A percentile compares a stretch with the other conserved stretches of the same genome.
Conservation (phyloP, 768 basidiomycete species). For the Kwoniella sp. region DNA sequence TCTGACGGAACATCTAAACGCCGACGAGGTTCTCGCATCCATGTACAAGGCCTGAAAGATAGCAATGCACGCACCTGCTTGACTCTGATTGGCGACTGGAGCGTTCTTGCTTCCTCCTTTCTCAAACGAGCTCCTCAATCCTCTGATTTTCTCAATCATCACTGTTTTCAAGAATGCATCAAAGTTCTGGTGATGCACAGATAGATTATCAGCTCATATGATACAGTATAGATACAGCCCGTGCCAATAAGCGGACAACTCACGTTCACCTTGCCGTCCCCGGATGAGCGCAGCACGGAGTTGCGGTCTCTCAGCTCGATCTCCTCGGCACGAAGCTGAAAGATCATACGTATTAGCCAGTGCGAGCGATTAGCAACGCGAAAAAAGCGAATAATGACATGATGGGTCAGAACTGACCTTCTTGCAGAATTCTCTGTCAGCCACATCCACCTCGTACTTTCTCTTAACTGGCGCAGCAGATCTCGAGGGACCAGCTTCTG, state of each 20-base stretch:
- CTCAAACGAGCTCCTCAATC: slow-evolving; percentile 59
- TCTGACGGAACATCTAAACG: no score
- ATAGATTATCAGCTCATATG: not conserved
- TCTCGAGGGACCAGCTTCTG: slow-evolving; percentile 52
- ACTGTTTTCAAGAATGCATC: slow-evolving; percentile 64
- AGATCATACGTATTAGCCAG: not conserved
- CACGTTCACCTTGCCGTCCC: slow-evolving; percentile 75
- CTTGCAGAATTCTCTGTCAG: slow-evolving; percentile 83
- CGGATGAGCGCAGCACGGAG: slow-evolving; percentile 69
- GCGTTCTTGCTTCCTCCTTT: slow-evolving; percentile 17
- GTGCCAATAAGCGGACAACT: no score
- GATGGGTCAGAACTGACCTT: slow-evolving; percentile 64
- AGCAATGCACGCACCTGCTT: slow-evolving; percentile 8
- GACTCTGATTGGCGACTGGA: slow-evolving; percentile 8
- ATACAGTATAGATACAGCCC: no score
- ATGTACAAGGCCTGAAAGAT: not conserved
- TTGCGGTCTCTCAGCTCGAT: slow-evolving; percentile 67
- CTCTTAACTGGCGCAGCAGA: slow-evolving; percentile 65
- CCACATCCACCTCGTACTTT: slow-evolving; percentile 74
- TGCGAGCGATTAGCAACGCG: not conserved
- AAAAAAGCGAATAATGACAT: slow-evolving; percentile 12
- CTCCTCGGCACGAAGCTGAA: slow-evolving; percentile 60
- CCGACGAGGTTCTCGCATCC: not conserved
- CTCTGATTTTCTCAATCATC: slow-evolving; percentile 77
- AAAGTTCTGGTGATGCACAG: slow-evolving; percentile 68